phyloP scores from a whole-genome alignment of 345 rosid species.

The Gossypium anomalum region DNA sequence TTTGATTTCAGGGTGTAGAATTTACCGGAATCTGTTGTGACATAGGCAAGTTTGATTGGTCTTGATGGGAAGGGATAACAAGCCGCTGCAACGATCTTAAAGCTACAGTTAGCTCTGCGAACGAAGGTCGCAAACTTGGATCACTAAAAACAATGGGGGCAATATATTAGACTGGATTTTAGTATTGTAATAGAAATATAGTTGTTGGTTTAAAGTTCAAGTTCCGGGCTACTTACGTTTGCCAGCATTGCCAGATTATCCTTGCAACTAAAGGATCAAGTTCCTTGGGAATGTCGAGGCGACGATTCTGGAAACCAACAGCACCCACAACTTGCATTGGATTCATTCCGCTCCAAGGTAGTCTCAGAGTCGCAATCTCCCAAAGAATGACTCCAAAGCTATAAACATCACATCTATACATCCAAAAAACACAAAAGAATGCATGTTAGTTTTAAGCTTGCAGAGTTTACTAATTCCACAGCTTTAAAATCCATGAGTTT shows the following conservation, averaged over 20 bases:
- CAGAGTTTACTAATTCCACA: neutral
- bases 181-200: neutral
- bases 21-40: constrained; percentile 53
- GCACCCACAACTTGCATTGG: constrained; percentile 99
- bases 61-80: constrained; percentile 44
- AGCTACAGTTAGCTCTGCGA: constrained; percentile 64
- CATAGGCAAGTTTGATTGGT: constrained; percentile 44
- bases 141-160: constrained; percentile 44
- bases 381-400: constrained; percentile 97
- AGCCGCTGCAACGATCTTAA: constrained; percentile 79
- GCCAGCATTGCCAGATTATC: constrained; percentile 94
- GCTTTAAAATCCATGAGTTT: neutral
- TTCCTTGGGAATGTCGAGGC: constrained; percentile 95
- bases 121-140: constrained; percentile 86
- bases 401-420: constrained; percentile 85
- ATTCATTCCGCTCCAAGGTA: constrained; percentile 99
- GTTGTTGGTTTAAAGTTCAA: neutral
- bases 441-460: neutral
- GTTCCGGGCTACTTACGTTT: constrained; percentile 50
- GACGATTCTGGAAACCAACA: constrained; percentile 96
- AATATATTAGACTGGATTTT: constrained; percentile 2
- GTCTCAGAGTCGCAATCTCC: constrained; percentile 92
- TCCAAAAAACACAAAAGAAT: constrained; percentile 5
- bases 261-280: constrained; percentile 81
- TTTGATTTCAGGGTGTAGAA: constrained; percentile 44